Conservation (phyloP, 2,329 filamentous ascomycete species). For the Chaetothyriales sp. region DNA sequence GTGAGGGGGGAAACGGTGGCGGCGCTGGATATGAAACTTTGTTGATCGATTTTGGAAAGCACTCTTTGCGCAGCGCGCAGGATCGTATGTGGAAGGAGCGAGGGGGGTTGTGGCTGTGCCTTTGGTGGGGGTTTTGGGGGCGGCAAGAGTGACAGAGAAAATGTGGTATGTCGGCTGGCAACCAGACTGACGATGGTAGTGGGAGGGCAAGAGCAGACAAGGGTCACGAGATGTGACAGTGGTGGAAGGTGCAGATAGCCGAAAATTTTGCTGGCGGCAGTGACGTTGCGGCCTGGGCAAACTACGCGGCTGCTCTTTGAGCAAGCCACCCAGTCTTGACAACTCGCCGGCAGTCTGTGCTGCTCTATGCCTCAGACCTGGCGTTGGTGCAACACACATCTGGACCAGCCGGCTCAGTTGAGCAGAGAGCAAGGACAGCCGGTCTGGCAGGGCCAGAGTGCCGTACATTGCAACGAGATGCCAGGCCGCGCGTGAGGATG, state of each 20-base stretch:
- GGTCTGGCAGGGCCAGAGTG: too few relatives aligned
- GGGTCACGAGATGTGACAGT: neutral
- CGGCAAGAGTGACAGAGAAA: neutral
- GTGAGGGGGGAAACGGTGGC: neutral
- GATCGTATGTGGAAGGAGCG: neutral
- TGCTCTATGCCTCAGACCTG: too few relatives aligned
- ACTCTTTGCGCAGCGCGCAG: neutral
- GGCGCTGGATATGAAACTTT: neutral
- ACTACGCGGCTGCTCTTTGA: too few relatives aligned
- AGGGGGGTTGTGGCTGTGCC: neutral
- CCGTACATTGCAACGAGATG: too few relatives aligned
- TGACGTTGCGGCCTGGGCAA: neutral
- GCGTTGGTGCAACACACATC: too few relatives aligned
- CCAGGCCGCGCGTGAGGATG: too few relatives aligned
- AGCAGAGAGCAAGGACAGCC: too few relatives aligned
- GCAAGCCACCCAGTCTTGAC: too few relatives aligned
- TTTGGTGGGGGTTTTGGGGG: too few relatives aligned
- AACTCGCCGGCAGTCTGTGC: too few relatives aligned
- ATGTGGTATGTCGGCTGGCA: neutral
- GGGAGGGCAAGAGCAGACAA: neutral
- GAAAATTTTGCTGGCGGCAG: neutral
- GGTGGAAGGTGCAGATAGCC: neutral
- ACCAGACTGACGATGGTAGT: neutral
- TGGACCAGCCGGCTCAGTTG: too few relatives aligned
- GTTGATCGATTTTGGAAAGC: neutral